These are phyloP conservation scores for Nicotiana tomentosiformis DNA, from an alignment of 257 asterid genomes.

Conservation along the genomic window DNA sequence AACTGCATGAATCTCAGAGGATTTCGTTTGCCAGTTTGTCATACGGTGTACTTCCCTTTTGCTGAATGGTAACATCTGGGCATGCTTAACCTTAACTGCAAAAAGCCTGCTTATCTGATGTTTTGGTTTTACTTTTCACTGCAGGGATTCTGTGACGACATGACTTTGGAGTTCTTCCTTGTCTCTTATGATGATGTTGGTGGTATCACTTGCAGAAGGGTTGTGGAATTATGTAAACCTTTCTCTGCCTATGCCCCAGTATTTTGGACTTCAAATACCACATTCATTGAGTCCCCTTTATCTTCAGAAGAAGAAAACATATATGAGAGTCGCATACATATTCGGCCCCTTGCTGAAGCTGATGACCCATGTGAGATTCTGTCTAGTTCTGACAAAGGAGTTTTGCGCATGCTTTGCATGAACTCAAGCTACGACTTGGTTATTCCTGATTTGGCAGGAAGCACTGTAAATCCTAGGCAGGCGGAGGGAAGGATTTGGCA, in stretches of 20 bases:
- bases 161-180: conserved; percentile 69
- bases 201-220: conserved; percentile 76
- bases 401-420: conserved; percentile 57
- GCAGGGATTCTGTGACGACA: conserved; percentile 76
- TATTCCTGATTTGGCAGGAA: conserved; percentile 53
- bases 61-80: neutral
- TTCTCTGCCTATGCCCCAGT: conserved; percentile 46
- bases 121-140: conserved; percentile 8
- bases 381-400: conserved; percentile 23
- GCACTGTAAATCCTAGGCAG: conserved; percentile 36
- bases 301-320: conserved; percentile 55
- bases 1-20: neutral
- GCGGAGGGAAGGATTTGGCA: conserved; percentile 83
- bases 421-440: conserved; percentile 76
- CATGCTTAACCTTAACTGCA: neutral
- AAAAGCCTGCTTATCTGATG: neutral
- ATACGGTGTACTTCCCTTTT: neutral
- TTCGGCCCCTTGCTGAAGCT: conserved; percentile 40
- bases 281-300: conserved; percentile 53
- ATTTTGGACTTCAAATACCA: conserved; percentile 67
- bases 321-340: conserved; percentile 53
- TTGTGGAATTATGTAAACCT: conserved; percentile 53
- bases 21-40: neutral
- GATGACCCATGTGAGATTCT: conserved; percentile 24
- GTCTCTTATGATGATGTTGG: conserved; percentile 81